A percentile compares a stretch with the other conserved stretches of the same genome.
These are phyloP conservation scores for Jatropha podagrica DNA, from an alignment of 441 rosid species.

Conservation along the genomic window DNA sequence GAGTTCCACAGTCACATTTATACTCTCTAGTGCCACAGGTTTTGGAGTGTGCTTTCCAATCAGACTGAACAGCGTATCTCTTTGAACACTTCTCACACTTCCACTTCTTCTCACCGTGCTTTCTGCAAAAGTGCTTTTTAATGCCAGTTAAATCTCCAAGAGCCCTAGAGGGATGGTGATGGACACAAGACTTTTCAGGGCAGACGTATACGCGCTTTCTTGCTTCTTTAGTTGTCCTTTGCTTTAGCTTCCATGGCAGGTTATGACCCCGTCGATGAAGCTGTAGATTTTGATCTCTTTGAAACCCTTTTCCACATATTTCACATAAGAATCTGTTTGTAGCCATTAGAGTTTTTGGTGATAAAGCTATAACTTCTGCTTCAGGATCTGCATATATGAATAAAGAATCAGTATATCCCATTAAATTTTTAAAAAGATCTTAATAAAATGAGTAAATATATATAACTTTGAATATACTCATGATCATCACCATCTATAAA, in stretches of 20 bases:
- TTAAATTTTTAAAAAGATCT: neutral
- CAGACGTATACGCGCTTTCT: constrained; percentile 88
- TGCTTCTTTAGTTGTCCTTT: constrained; percentile 70
- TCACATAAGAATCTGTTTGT: constrained; percentile 92
- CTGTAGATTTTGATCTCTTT: constrained; percentile 92
- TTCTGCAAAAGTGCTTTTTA: constrained; percentile 67
- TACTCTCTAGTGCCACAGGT: constrained; percentile 54
- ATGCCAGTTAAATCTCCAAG: constrained; percentile 95
- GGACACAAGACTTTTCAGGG: constrained; percentile 82
- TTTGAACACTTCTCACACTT: too few relatives aligned
- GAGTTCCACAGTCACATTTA: constrained; percentile 88
- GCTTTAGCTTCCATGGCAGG: constrained; percentile 99
- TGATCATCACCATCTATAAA: neutral
- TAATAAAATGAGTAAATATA: neutral
- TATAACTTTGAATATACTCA: constrained; percentile 20
- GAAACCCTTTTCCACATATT: constrained; percentile 88
- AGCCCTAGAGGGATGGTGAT: constrained; percentile 85
- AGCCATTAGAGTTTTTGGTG: constrained; percentile 93
- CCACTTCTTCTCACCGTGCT: too few relatives aligned
- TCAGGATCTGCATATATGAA: constrained; percentile 63
- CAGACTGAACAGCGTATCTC: too few relatives aligned
- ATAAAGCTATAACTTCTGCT: constrained; percentile 93
- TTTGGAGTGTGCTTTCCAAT: too few relatives aligned
- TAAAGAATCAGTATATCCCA: neutral
- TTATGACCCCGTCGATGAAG: constrained; percentile 92